These are phyloP conservation scores for Lodderomyces orthopsilosis DNA, from an alignment of 1,139 yeast species.

Conservation along the genomic window DNA sequence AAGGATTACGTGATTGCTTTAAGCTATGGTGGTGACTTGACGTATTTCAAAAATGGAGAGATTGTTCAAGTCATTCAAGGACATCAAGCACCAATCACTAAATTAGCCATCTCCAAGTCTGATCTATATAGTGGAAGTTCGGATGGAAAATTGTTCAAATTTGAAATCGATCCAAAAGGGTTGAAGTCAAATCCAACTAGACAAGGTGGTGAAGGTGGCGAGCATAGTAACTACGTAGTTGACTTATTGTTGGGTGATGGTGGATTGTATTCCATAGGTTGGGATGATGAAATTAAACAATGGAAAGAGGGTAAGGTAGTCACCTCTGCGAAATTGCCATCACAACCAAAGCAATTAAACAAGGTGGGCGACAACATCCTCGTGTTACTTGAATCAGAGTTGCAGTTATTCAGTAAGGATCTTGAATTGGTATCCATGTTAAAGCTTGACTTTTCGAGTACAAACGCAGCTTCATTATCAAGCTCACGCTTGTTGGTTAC, in stretches of 20 bases:
- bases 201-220: constrained; percentile 13
- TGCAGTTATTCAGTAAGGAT: constrained; percentile 35
- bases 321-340: constrained; percentile 32
- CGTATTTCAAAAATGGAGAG: constrained; percentile 45
- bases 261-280: constrained; percentile 57
- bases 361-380: constrained; percentile 27
- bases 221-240: constrained; percentile 60
- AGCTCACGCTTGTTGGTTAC: constrained; percentile 45
- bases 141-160: constrained; percentile 70
- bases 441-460: constrained; percentile 35
- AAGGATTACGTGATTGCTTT: constrained; percentile 61
- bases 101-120: constrained; percentile 26
- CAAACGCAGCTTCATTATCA: constrained; percentile 30
- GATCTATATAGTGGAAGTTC: constrained; percentile 68
- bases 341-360: constrained; percentile 65
- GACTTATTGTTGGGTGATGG: constrained; percentile 32
- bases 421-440: constrained; percentile 21
- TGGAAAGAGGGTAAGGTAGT: constrained; percentile 34
- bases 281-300: constrained; percentile 80
- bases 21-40: constrained; percentile 69
- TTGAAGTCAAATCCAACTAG: constrained; percentile 21
- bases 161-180: constrained; percentile 43
- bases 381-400: constrained; percentile 48
- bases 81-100: constrained; percentile 79
- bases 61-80: constrained; percentile 58